Percentiles rank a stretch among this genome's conserved stretches.
These are phyloP conservation scores for Trichosanthes truncata DNA, from an alignment of 306 rosid species.

Conservation along the genomic window DNA sequence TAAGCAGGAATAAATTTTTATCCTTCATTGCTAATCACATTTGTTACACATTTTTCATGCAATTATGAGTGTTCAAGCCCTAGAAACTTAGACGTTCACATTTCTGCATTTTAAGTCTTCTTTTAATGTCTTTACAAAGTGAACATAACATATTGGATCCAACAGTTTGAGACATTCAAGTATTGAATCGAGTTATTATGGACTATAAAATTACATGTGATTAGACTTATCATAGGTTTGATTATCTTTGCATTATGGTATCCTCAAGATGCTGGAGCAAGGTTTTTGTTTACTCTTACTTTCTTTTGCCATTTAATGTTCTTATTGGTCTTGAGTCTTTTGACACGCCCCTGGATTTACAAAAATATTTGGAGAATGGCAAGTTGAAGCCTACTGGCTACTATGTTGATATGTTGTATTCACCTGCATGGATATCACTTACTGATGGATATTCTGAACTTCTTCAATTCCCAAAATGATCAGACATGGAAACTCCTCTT, in stretches of 20 bases:
- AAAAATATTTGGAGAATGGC: background rate
- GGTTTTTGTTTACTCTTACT: background rate
- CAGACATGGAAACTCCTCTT: background rate
- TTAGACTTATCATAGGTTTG: background rate
- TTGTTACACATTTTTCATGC: background rate
- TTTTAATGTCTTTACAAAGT: background rate
- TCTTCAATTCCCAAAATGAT: too few species aligned
- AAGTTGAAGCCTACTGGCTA: conserved; percentile 2
- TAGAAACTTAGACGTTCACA: background rate
- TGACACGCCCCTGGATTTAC: background rate
- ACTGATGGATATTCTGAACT: background rate
- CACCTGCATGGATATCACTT: conserved; percentile 1
- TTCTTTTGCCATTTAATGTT: background rate
- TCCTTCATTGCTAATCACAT: background rate
- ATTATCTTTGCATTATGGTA: background rate
- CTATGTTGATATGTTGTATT: background rate
- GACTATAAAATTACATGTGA: background rate
- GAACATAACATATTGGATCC: background rate
- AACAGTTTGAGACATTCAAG: background rate
- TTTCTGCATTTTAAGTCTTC: background rate
- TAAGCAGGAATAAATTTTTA: conserved; percentile 26
- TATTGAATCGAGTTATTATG: background rate
- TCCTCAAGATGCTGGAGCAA: background rate
- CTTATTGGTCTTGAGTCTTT: background rate
- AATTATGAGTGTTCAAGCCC: background rate